Percentiles rank a stretch among this genome's conserved stretches.
Evolutionary conservation across 768 basidiomycete genomes (phyloP).

Genomic region (Suillus cothurnatus): DNA sequence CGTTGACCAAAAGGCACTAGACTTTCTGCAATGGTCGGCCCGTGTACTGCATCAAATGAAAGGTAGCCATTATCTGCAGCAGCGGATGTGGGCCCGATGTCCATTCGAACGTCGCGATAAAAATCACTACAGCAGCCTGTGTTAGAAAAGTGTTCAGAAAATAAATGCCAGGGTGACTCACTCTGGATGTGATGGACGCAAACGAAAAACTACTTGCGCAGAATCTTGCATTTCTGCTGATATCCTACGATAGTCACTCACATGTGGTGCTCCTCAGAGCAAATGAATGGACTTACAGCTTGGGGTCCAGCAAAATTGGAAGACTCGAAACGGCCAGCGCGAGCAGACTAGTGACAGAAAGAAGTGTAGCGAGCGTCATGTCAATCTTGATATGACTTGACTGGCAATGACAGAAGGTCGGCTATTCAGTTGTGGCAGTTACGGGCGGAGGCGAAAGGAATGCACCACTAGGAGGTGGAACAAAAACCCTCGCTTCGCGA

Average conservation of each 20-base stretch:
- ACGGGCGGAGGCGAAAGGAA: background rate
- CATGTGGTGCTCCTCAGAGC: background rate
- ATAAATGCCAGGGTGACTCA: background rate
- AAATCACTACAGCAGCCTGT: background rate
- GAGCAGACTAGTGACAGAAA: constrained; percentile 41
- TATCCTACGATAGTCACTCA: background rate
- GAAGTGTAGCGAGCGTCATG: constrained; percentile 43
- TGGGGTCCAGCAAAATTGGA: constrained; percentile 34
- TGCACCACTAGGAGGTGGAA: background rate
- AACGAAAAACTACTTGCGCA: background rate
- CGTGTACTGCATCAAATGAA: background rate
- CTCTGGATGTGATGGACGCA: background rate
- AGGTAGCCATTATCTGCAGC: background rate
- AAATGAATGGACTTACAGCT: constrained; percentile 31
- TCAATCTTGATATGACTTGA: background rate
- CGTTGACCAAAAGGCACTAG: background rate
- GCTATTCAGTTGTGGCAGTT: background rate
- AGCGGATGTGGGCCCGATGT: background rate
- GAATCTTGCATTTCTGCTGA: background rate
- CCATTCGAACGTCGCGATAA: background rate
- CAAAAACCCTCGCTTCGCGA: background rate
- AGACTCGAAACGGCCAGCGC: constrained; percentile 48
- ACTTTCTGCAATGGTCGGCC: background rate
- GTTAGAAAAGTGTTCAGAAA: background rate
- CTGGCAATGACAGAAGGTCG: background rate